phyloP scores from a whole-genome alignment of 1,284 basidiomycete genomes.

The Ceratobasidium sp. region DNA sequence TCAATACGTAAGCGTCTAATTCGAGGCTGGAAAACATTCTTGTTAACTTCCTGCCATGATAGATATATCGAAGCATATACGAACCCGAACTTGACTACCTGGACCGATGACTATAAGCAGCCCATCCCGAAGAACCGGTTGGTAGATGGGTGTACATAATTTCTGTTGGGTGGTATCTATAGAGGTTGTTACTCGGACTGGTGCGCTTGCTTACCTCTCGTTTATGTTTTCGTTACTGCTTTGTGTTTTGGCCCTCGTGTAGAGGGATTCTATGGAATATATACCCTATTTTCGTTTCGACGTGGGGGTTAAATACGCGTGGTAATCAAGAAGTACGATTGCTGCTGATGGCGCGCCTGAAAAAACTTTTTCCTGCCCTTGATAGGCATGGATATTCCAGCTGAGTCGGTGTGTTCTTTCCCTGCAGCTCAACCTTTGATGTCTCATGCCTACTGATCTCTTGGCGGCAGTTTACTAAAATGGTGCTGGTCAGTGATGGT shows the following conservation, averaged over 20 bases:
- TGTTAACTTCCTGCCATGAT: background rate
- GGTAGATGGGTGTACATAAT: conserved; percentile 45
- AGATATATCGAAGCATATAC: conserved; percentile 77
- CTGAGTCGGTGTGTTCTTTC: background rate
- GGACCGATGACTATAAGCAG: conserved; percentile 75
- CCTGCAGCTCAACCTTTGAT: conserved; percentile 8
- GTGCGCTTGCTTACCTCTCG: conserved; percentile 20
- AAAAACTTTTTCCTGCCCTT: conserved; percentile 5
- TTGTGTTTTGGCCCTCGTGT: conserved; percentile 7
- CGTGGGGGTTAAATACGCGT: conserved; percentile 1
- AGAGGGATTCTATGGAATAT: conserved; percentile 15
- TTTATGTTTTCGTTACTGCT: background rate
- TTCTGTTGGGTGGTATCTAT: conserved; percentile 13
- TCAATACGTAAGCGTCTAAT: conserved; percentile 57
- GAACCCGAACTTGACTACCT: conserved; percentile 80
- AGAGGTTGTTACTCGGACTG: conserved; percentile 9
- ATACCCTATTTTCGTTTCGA: conserved; percentile 33
- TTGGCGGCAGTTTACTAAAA: background rate
- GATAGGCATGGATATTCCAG: background rate
- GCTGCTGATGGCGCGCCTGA: background rate
- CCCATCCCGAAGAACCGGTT: conserved; percentile 62
- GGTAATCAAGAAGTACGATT: background rate
- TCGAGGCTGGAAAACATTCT: too few relatives aligned
- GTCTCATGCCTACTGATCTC: background rate
- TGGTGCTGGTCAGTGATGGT: background rate